These are phyloP conservation scores for Epichloe elymi DNA, from an alignment of 2,329 filamentous ascomycete genomes.

Conservation along the genomic window DNA sequence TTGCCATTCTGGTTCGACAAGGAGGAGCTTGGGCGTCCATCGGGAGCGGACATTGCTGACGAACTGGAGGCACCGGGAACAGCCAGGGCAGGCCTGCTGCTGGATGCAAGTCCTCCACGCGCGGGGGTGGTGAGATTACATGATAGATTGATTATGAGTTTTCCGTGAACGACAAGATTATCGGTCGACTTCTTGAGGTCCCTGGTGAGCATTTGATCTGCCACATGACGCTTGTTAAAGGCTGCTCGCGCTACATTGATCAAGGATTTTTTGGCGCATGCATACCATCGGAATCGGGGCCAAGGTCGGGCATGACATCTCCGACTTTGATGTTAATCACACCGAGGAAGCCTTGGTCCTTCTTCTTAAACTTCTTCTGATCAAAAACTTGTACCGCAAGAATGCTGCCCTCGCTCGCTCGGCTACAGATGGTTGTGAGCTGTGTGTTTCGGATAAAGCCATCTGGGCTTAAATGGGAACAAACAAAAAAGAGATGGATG, in stretches of 20 bases:
- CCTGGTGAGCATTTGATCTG: conserved; percentile 96
- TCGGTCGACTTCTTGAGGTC: conserved; percentile 97
- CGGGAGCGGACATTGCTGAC: conserved; percentile 30
- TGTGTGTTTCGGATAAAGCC: neutral
- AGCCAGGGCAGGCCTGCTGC: conserved; percentile 32
- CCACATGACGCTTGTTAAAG: conserved; percentile 20
- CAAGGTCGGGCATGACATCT: conserved; percentile 74
- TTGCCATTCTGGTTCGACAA: conserved; percentile 37
- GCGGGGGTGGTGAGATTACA: conserved; percentile 71
- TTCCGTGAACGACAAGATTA: conserved; percentile 93
- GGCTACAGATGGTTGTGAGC: conserved; percentile 35
- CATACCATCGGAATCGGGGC: conserved; percentile 81
- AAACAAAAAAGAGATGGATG: neutral
- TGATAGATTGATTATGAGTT: conserved; percentile 91
- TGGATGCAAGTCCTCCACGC: conserved; percentile 33
- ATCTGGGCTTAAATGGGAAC: neutral
- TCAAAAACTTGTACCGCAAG: conserved; percentile 97
- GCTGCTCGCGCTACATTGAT: conserved; percentile 9
- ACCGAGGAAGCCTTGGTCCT: conserved; percentile 96
- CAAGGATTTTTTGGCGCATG: neutral
- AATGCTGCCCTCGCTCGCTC: conserved; percentile 88
- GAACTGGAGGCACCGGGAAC: conserved; percentile 30
- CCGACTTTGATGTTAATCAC: conserved; percentile 96
- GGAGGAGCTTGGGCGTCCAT: conserved; percentile 39
- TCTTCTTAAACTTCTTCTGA: conserved; percentile 99